These are phyloP conservation scores for Acacia pycnantha DNA, from an alignment of 331 rosid genomes.

Conservation along the genomic window DNA sequence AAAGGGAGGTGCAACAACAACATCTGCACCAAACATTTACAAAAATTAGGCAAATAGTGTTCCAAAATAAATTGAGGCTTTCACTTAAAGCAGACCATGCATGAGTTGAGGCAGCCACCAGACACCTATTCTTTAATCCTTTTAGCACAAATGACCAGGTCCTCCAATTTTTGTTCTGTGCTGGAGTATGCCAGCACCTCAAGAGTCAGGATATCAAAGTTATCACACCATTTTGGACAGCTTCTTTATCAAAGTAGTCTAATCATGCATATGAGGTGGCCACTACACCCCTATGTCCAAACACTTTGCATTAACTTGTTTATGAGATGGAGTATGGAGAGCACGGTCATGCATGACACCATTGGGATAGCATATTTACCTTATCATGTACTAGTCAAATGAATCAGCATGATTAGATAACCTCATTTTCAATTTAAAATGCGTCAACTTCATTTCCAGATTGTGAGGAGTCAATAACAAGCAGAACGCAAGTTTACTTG, in stretches of 20 bases:
- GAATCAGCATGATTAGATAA: not conserved
- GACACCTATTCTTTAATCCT: conserved; percentile 14
- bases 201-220: not conserved
- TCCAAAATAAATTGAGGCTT: conserved; percentile 8
- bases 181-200: not conserved
- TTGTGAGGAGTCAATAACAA: not conserved
- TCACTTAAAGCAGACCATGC: not conserved
- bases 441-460: not conserved
- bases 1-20: conserved; percentile 97
- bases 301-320: conserved; percentile 11
- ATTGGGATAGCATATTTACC: not conserved
- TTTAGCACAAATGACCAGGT: conserved; percentile 13
- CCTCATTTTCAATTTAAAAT: conserved; percentile 9
- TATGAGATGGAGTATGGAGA: not conserved
- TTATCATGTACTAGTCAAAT: not conserved
- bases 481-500: conserved; percentile 3
- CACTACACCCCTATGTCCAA: conserved; percentile 17
- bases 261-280: not conserved
- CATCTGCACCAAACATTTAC: conserved; percentile 56
- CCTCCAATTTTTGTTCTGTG: conserved; percentile 6
- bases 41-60: conserved; percentile 5
- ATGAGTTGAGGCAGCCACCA: not conserved
- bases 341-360: not conserved
- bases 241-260: not conserved
- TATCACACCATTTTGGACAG: conserved; percentile 5